Evolutionary conservation across 148 eudicot species (phyloP), one percentile per base, ranked within the genome.

Genomic region (Cornus suecica): DNA sequence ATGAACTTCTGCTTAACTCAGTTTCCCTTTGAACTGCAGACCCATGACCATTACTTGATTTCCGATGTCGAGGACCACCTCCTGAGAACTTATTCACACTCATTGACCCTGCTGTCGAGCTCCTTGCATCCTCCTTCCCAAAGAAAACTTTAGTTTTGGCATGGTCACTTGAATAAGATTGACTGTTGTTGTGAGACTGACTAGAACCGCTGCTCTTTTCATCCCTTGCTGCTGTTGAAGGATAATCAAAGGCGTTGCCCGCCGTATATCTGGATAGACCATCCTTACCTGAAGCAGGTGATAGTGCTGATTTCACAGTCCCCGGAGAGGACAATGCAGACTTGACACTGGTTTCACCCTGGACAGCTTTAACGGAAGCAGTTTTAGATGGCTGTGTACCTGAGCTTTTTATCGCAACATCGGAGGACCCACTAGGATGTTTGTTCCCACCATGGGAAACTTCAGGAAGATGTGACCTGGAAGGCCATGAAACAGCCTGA

Each of bases 191-290:
- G 34, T 80, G 92, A n/a, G 88, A 89, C 72, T 83, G 90, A 70
- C 92, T 89, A n/a, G 88, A 87, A 73, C 88, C 85, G 69, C 90
- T 83, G 72, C 87, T 85, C 74, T 82, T 89, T 62, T 85, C 92
- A 72, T 86, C 92, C 78, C 69, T 87, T 31, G 62, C 79, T 6
- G 72, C 72, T 24, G 83, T 31, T 41, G 74, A 80, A 65, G 81
- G 84, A 25, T 31, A 29, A 65, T 88, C 91, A 75, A 79, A 74
- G 74, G 77, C 58, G 25, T 87, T 83, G 14, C 81, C 79, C 61
- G 20, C 73, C 64, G 63, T 74, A 73, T 68, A 65, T 52, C 75
- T 26, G 23, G 69, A 70, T 25, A 71, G 77, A 69, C 76, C 77
- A 68, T 74, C 85, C 75, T 81, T 56, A 1, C 80, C 77, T 26